Base-by-base conservation (phyloP, 495 filamentous ascomycete genomes). In the Sordaria brevicollis region DNA sequence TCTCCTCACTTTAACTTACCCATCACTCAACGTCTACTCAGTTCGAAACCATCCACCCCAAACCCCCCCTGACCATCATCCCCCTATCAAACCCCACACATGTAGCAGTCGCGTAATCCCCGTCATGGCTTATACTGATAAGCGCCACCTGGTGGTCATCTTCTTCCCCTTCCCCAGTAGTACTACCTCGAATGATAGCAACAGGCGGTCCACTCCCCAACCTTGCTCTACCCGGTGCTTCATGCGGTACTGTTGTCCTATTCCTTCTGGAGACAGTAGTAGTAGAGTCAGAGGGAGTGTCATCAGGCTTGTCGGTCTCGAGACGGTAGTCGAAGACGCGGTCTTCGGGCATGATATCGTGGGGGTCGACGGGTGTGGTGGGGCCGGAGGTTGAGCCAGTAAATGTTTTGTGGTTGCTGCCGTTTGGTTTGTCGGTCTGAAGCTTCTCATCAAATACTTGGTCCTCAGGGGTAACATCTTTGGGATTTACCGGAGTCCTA, bases 121-220 rank as follows among this genome's bases (percentile, higher is more conserved):
- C 75, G 49, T 82, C 80, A 49, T 82, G 80, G 34, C 76, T 79
- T 38, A 82, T 82, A 41, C 79, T 82, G 2, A 82, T 39, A 49
- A 65, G 67, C 17, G 72, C 79, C 65, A 73, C 67, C 66, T 73
- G 73, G 13, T 74, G 65, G 11, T 35, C 66, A 19, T 37, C 5
- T 10, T 9, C 29, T 0, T 8, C 68, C 5, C 37, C 65, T 9
- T 65, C 66, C 37, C 25, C 19, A 41, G 37, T 0, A n/a, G 21
- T 25, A 11, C 13, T 29, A 1, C 49, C 49, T 11, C 49, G 73
- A 19, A 80, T 74, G 10, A 79, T 11, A n/a, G 74, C 78, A 5
- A 79, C 54, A 0, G 79, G 78, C 13, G 73, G 73, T 17, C 71
- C 67, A 17, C 37, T 29, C 3, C 13, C 49, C 15, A 62, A 62